These are phyloP conservation scores for Auriculariales sp. DNA, from an alignment of 768 basidiomycete genomes.

Conservation along the genomic window DNA sequence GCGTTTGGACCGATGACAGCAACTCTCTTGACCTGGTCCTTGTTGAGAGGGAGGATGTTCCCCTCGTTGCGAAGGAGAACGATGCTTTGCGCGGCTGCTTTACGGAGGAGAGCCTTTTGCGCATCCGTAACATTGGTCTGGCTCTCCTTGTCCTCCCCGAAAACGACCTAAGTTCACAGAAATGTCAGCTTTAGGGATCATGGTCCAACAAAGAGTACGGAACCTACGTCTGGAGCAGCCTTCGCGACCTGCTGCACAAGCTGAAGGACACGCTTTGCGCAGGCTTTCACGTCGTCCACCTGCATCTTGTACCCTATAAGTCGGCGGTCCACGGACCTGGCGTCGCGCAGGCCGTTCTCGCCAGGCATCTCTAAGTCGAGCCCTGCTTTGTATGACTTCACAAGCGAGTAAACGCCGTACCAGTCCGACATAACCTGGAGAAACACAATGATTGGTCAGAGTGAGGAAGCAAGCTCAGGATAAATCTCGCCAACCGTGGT, in stretches of 20 bases:
- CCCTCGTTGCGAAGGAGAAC: slow-evolving; percentile 62
- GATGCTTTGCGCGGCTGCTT: slow-evolving; percentile 53
- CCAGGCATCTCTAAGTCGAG: slow-evolving; percentile 75
- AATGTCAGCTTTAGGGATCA: background rate
- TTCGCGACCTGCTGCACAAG: slow-evolving; percentile 11
- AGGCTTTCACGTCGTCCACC: slow-evolving; percentile 45
- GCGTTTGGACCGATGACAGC: slow-evolving; percentile 67
- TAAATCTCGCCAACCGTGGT: slow-evolving; percentile 54
- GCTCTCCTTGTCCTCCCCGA: slow-evolving; percentile 14
- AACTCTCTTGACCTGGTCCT: slow-evolving; percentile 40
- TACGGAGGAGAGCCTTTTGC: slow-evolving; percentile 35
- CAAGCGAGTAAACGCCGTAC: slow-evolving; percentile 60
- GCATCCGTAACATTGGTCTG: slow-evolving; percentile 9
- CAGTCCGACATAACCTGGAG: slow-evolving; percentile 17
- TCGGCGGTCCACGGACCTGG: slow-evolving; percentile 48
- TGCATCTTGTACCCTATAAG: slow-evolving; percentile 50
- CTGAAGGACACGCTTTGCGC: slow-evolving; percentile 51
- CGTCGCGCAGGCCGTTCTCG: slow-evolving; percentile 55
- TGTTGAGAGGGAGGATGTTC: slow-evolving; percentile 36
- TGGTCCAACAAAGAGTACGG: background rate
- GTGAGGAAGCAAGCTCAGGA: background rate
- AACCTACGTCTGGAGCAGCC: background rate
- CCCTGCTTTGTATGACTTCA: slow-evolving; percentile 54
- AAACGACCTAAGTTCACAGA: slow-evolving; percentile 34
- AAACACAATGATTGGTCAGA: background rate